phyloP scores from a whole-genome alignment of 228 moss, liverwort and hornwort genomes.

The Sphagnum fallax region DNA sequence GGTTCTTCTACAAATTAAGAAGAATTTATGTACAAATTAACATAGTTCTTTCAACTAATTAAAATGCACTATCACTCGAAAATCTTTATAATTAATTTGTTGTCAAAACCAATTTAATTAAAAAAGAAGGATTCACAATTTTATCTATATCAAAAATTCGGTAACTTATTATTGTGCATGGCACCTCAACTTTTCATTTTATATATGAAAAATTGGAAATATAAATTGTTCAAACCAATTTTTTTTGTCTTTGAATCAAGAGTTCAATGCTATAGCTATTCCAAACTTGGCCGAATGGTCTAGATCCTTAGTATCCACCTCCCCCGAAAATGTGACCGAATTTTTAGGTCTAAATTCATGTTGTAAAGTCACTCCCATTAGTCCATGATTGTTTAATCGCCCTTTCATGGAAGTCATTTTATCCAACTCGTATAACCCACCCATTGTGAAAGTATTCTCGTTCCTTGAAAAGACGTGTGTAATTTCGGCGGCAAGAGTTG shows the following conservation, averaged over 20 bases:
- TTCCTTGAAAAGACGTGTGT: slow-evolving; percentile 97
- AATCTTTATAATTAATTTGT: too few species aligned
- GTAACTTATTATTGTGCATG: too few species aligned
- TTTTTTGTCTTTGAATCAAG: slow-evolving; percentile 24
- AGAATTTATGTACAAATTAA: too few species aligned
- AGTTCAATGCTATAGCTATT: slow-evolving; percentile 82
- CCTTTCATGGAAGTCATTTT: slow-evolving; percentile 76
- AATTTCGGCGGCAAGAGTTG: slow-evolving; percentile 94
- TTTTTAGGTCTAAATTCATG: slow-evolving; percentile 96
- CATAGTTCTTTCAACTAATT: too few species aligned
- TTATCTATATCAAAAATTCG: too few species aligned
- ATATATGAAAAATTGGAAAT: too few species aligned
- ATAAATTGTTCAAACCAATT: too few species aligned
- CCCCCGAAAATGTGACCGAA: slow-evolving; percentile 80
- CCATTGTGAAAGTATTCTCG: slow-evolving; percentile 97
- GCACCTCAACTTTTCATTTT: too few species aligned
- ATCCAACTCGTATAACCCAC: slow-evolving; percentile 97
- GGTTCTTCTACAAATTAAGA: too few species aligned
- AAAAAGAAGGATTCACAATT: too few species aligned
- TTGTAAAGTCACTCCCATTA: slow-evolving; percentile 83
- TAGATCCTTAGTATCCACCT: slow-evolving; percentile 91
- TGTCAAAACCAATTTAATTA: too few species aligned
- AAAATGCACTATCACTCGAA: too few species aligned
- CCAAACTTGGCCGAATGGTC: slow-evolving; percentile 95
- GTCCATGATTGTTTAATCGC: slow-evolving; percentile 95